A percentile compares a stretch with the other conserved stretches of the same genome.
phyloP scores from a whole-genome alignment of 163 green algal genomes.

The Volvox carteri region DNA sequence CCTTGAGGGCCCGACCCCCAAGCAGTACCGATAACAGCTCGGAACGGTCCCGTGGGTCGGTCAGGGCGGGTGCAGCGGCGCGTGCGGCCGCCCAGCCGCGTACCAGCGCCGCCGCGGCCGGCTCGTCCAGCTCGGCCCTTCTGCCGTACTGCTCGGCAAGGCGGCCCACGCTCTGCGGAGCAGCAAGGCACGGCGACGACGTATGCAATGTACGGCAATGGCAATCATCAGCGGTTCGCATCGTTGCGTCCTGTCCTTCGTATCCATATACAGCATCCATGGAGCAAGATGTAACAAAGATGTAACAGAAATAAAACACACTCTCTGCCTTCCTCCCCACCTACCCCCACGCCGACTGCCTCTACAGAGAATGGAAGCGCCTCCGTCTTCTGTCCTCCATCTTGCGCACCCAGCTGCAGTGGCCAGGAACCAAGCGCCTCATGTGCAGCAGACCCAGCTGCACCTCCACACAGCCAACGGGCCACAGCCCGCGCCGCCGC shows the following conservation, averaged over 20 bases:
- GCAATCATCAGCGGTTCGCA: too few species aligned
- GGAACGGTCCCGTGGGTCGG: constrained; percentile 5
- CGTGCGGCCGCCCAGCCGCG: constrained; percentile 48
- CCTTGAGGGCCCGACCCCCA: background rate
- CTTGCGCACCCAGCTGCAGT: background rate
- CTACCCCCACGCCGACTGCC: background rate
- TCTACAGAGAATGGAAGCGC: background rate
- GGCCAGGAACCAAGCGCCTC: background rate
- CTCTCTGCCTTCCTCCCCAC: background rate
- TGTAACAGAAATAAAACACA: too few species aligned
- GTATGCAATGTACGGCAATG: too few species aligned
- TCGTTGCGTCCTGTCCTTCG: too few species aligned
- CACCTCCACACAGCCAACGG: background rate
- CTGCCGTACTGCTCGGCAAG: constrained; percentile 8
- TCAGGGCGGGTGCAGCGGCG: constrained; percentile 13
- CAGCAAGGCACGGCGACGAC: background rate
- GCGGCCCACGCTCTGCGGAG: constrained; percentile 2
- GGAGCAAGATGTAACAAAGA: too few species aligned
- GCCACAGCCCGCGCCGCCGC: constrained; percentile 12
- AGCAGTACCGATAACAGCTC: constrained; percentile 24
- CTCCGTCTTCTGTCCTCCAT: background rate
- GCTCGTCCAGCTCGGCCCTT: background rate
- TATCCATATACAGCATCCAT: too few species aligned
- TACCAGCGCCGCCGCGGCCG: constrained; percentile 31
- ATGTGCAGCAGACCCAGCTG: background rate